Percentiles rank a stretch among this genome's conserved stretches.
Evolutionary conservation across 2,329 filamentous ascomycete genomes (phyloP).

Genomic region (Chaetomium sp.): DNA sequence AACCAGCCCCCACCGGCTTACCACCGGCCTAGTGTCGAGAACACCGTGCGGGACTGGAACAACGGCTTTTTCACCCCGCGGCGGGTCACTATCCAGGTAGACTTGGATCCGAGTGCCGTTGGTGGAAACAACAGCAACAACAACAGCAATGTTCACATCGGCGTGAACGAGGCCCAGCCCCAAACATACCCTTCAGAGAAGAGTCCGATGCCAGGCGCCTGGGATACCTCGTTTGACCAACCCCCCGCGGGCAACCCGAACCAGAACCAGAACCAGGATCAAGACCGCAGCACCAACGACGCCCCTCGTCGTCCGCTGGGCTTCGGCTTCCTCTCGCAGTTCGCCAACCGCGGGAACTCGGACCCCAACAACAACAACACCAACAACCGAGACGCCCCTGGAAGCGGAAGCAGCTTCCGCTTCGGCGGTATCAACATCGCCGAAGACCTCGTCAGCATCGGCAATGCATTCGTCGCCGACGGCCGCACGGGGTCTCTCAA

Average conservation of each 20-base stretch:
- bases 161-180: neutral
- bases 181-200: neutral
- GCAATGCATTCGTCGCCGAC: slow-evolving; percentile 38
- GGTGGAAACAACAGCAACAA: neutral
- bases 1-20: slow-evolving; percentile 7
- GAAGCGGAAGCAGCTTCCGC: slow-evolving; percentile 25
- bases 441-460: slow-evolving; percentile 38
- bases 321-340: slow-evolving; percentile 8
- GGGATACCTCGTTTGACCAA: slow-evolving; percentile 28
- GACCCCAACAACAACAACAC: neutral
- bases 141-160: slow-evolving; percentile 9
- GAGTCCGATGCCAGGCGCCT: slow-evolving; percentile 28
- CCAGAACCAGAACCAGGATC: neutral
- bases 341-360: slow-evolving; percentile 10
- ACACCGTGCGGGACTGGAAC: slow-evolving; percentile 50
- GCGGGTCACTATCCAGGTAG: slow-evolving; percentile 37
- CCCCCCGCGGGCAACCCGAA: slow-evolving; percentile 2
- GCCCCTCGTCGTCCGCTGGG: neutral
- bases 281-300: neutral
- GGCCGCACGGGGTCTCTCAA: slow-evolving; percentile 35
- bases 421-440: slow-evolving; percentile 38
- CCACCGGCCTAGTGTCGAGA: slow-evolving; percentile 29
- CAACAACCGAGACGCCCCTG: slow-evolving; percentile 5
- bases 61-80: slow-evolving; percentile 48
- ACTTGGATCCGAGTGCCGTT: neutral